These are phyloP conservation scores for Melaleuca alternifolia DNA, from an alignment of 345 rosid species.

Conservation along the genomic window DNA sequence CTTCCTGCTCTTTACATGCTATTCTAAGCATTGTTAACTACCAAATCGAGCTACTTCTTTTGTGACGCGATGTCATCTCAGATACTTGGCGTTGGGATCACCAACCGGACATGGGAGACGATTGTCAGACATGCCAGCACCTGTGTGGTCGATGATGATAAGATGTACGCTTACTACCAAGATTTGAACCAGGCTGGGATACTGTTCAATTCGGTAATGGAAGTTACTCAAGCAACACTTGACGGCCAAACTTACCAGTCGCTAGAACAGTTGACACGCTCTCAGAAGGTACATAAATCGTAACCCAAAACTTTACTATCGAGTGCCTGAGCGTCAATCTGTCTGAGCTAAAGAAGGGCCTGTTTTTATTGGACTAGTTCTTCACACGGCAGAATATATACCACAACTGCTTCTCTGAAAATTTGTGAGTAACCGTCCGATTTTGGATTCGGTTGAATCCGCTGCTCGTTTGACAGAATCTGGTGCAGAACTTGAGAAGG, in stretches of 20 bases:
- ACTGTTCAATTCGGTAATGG: conserved; percentile 39
- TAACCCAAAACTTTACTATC: neutral
- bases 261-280: conserved; percentile 14
- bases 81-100: conserved; percentile 30
- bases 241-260: conserved; percentile 11
- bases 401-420: neutral
- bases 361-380: neutral
- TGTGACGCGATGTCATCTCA: conserved; percentile 5
- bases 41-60: neutral
- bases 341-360: neutral
- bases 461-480: conserved; percentile 9
- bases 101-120: conserved; percentile 40
- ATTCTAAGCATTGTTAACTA: neutral
- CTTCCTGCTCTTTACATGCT: neutral
- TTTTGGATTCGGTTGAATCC: neutral
- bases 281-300: conserved; percentile 22
- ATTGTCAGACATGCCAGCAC: conserved; percentile 46
- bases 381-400: neutral
- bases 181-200: conserved; percentile 15
- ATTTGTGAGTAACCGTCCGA: neutral
- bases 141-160: conserved; percentile 47
- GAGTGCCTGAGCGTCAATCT: neutral
- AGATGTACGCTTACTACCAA: conserved; percentile 23
- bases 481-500: conserved; percentile 30
- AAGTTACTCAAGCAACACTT: conserved; percentile 28